These are phyloP conservation scores for Camellia japonica DNA, from an alignment of 148 eudicot species.

Conservation along the genomic window DNA sequence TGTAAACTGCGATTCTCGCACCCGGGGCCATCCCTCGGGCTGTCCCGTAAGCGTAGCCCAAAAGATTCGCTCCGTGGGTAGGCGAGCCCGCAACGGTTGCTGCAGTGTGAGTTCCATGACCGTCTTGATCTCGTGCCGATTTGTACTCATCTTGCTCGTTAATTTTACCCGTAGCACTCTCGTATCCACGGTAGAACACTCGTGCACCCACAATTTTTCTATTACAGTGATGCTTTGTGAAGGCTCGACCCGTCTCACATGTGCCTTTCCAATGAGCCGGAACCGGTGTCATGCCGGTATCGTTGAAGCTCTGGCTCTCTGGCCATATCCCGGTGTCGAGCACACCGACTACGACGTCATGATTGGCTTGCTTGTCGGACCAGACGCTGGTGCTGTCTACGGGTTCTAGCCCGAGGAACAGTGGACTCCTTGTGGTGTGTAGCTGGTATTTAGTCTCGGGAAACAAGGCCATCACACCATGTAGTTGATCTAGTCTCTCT, in stretches of 20 bases:
- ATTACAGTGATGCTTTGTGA: slow-evolving; percentile 55
- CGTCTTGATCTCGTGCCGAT: slow-evolving; percentile 84
- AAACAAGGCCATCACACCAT: slow-evolving; percentile 53
- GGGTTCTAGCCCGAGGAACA: slow-evolving; percentile 61
- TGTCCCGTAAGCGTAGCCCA: slow-evolving; percentile 76
- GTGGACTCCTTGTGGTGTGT: slow-evolving; percentile 84
- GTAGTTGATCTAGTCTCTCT: slow-evolving; percentile 20
- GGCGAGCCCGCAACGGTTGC: slow-evolving; percentile 77
- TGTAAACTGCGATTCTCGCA: slow-evolving; percentile 79
- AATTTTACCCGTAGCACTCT: slow-evolving; percentile 71
- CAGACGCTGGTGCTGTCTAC: slow-evolving; percentile 25
- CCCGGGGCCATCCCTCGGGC: slow-evolving; percentile 84
- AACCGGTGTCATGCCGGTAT: slow-evolving; percentile 43
- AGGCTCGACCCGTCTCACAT: slow-evolving; percentile 63
- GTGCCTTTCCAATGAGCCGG: slow-evolving; percentile 72
- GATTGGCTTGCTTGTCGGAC: slow-evolving; percentile 24
- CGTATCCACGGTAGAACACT: slow-evolving; percentile 70
- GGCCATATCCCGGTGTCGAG: slow-evolving; percentile 96
- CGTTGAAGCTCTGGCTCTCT: slow-evolving; percentile 83
- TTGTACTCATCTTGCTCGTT: slow-evolving; percentile 57
- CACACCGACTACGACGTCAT: slow-evolving; percentile 78
- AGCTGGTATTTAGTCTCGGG: slow-evolving; percentile 58
- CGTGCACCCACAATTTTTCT: slow-evolving; percentile 74
- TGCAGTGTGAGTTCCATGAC: slow-evolving; percentile 94
- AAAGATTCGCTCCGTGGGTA: slow-evolving; percentile 61